Evolutionary conservation across 371 early-diverging fungal genomes (phyloP), one percentile per base, ranked within the genome.

Genomic region (Lichtheimia hyalospora): DNA sequence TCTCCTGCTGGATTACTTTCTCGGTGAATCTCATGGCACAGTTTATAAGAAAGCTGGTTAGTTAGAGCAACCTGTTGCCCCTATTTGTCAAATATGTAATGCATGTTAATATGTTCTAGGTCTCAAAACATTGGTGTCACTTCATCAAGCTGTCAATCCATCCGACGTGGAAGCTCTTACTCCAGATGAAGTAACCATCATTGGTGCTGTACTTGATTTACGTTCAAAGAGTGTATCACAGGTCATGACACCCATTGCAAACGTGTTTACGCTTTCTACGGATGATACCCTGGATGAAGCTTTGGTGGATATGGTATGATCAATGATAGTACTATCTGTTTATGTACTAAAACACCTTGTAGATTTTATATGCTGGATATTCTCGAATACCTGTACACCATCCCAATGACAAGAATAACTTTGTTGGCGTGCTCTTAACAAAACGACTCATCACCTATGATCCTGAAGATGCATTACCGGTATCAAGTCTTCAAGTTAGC

Each of bases 181-280:
- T 2, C 81, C 83, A 24, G 98, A 98, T 68, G 97, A 96, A 71
- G 96, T 96, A 13, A 54, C 55, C 0, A 95, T 96, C 44, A 89
- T 98, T 67, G 84, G 89, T 12, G 94, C 96, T 14, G 97, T 95
- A 0, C 76, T 98, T 58, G 97, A 96, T 58, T 75, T 98, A n/a
- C 79, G 92, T 60, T 92, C 92, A 18, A 97, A 96, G 71, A 82
- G 88, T 13, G 95, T 93, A 0, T 75, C 74, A 4, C 74, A 86
- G 28, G 87, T 94, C 20, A 96, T 97, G 97, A 98, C 98, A 3
- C 89, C 89, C 13, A 78, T 95, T 44, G 81, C 84, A 41, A 89
- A 94, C 64, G 95, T 95, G 5, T 94, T 89, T 57, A 93, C 93
- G 67, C 74, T 97, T 3, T 83, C 91, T 14, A 71, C 84, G 24